A percentile compares a stretch with the other conserved stretches of the same genome.
These are phyloP conservation scores for Xylaria arbuscula DNA, from an alignment of 2,329 filamentous ascomycete species.

Conservation along the genomic window DNA sequence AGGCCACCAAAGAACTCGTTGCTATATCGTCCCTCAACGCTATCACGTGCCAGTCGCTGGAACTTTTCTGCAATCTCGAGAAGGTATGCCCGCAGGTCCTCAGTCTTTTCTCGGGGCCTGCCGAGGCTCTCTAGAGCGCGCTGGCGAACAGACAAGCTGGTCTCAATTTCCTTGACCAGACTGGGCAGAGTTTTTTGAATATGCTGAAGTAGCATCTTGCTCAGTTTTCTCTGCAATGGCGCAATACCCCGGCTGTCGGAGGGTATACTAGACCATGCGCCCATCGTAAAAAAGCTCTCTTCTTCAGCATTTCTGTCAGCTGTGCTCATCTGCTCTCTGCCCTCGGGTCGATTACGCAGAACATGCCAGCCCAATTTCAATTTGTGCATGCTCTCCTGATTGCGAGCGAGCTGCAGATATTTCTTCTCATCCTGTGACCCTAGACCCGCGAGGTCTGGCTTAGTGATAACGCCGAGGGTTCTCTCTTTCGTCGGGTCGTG, in stretches of 20 bases:
- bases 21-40: conserved; percentile 17
- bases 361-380: conserved; percentile 13
- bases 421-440: conserved; percentile 1
- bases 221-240: conserved; percentile 6
- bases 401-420: not conserved
- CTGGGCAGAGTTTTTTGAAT: conserved; percentile 12
- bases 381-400: not conserved
- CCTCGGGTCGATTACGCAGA: conserved; percentile 8
- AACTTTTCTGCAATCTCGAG: conserved; percentile 24
- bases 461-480: conserved; percentile 11
- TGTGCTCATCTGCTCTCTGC: not conserved
- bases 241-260: conserved; percentile 6
- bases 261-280: conserved; percentile 3
- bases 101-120: conserved; percentile 2
- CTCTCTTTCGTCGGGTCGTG: conserved; percentile 3
- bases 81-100: conserved; percentile 2
- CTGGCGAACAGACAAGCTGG: conserved; percentile 10
- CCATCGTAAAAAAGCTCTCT: not conserved
- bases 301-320: not conserved
- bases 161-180: conserved; percentile 13
- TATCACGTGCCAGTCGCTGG: conserved; percentile 16
- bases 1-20: conserved; percentile 21
- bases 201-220: conserved; percentile 8
- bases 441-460: not conserved
- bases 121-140: conserved; percentile 7